Percentiles rank a stretch among this genome's conserved stretches.
Evolutionary conservation across 257 asterid species (phyloP).

Genomic region (Fraxinus pennsylvanica): DNA sequence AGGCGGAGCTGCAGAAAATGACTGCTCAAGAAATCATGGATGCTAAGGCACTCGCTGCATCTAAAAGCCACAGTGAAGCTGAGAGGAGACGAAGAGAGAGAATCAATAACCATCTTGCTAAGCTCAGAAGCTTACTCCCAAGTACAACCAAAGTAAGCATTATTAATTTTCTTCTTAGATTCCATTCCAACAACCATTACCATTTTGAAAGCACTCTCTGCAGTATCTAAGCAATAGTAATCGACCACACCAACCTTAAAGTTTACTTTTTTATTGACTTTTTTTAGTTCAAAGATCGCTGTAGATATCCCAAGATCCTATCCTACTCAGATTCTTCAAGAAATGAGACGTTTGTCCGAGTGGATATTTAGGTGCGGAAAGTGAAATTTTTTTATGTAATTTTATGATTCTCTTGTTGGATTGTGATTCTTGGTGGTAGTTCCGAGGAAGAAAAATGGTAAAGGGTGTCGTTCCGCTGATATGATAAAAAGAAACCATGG

Average conservation of each 20-base stretch:
- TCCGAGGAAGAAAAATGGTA: slow-evolving; percentile 49
- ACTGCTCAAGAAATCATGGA: slow-evolving; percentile 92
- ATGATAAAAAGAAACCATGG: slow-evolving; percentile 68
- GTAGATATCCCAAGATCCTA: slow-evolving; percentile 25
- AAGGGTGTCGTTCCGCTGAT: slow-evolving; percentile 54
- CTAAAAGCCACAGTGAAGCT: slow-evolving; percentile 94
- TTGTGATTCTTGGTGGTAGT: slow-evolving; percentile 39
- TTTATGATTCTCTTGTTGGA: background rate
- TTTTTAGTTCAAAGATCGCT: slow-evolving; percentile 20
- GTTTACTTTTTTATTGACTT: background rate
- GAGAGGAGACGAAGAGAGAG: slow-evolving; percentile 92
- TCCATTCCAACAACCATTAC: slow-evolving; percentile 1
- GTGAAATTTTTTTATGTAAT: background rate
- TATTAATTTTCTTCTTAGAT: background rate
- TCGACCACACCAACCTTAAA: slow-evolving; percentile 5
- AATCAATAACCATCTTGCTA: slow-evolving; percentile 83
- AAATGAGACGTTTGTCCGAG: slow-evolving; percentile 8
- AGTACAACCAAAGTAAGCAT: slow-evolving; percentile 86
- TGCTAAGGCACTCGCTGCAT: slow-evolving; percentile 92
- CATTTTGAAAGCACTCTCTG: background rate
- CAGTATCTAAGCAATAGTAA: background rate
- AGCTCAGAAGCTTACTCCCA: slow-evolving; percentile 86
- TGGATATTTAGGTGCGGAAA: slow-evolving; percentile 31
- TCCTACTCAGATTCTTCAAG: slow-evolving; percentile 20
- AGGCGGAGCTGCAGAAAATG: slow-evolving; percentile 90